Conservation (phyloP, 768 basidiomycete species). For the Macrolepiota fuliginosa region DNA sequence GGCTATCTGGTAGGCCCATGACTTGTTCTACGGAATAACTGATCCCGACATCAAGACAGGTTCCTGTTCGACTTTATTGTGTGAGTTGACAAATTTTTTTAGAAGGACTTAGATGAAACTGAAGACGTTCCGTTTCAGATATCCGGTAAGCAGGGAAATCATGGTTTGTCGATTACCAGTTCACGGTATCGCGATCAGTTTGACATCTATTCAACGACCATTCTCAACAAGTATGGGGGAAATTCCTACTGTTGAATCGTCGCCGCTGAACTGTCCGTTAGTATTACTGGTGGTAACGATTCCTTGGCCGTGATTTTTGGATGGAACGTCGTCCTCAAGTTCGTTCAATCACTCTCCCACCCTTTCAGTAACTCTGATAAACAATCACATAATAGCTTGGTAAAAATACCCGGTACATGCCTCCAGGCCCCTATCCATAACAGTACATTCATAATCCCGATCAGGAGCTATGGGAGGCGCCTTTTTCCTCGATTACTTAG, state of each 20-base stretch:
- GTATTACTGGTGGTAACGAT: conserved; percentile 52
- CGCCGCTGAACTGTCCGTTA: conserved; percentile 19
- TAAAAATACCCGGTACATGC: conserved; percentile 38
- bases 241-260: not conserved
- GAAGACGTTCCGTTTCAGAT: conserved; percentile 32
- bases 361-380: not conserved
- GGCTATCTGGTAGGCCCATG: conserved; percentile 57
- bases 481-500: conserved; percentile 71
- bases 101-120: not conserved
- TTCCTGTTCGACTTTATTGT: conserved; percentile 82
- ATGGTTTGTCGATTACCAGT: not conserved
- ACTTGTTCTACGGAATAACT: not conserved
- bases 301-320: conserved; percentile 68
- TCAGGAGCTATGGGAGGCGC: conserved; percentile 67
- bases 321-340: conserved; percentile 88
- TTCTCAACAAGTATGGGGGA: conserved; percentile 55
- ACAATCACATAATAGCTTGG: conserved; percentile 23
- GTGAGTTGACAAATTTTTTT: conserved; percentile 35
- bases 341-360: conserved; percentile 19
- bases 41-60: conserved; percentile 25
- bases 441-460: conserved; percentile 16
- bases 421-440: conserved; percentile 39
- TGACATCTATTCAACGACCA: conserved; percentile 76
- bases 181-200: conserved; percentile 43
- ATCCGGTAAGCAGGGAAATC: conserved; percentile 52